These are phyloP conservation scores for Orobanche coerulescens DNA, from an alignment of 257 asterid species.

Conservation along the genomic window DNA sequence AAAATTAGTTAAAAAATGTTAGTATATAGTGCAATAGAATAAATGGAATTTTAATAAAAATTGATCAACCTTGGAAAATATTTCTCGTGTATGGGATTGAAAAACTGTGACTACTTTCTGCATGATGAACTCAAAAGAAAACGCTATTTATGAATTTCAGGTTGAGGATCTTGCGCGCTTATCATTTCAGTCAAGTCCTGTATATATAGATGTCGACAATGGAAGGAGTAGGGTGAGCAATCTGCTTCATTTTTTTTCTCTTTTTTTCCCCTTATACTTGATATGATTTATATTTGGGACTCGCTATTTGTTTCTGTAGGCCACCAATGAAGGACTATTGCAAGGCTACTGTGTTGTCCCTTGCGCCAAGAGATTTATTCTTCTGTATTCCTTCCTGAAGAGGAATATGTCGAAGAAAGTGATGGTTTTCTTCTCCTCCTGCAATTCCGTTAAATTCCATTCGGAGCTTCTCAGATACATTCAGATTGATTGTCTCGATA, in stretches of 20 bases:
- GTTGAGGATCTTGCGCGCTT: conserved; percentile 94
- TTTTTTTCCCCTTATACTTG: background rate
- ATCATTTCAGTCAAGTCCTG: conserved; percentile 67
- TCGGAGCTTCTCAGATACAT: conserved; percentile 72
- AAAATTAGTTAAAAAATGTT: no score
- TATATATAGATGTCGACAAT: conserved; percentile 75
- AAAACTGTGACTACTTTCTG: background rate
- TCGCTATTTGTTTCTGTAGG: conserved; percentile 36
- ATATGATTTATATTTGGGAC: background rate
- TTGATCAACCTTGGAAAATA: background rate
- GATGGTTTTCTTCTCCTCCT: conserved; percentile 97
- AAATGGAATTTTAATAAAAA: no score
- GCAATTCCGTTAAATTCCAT: conserved; percentile 86
- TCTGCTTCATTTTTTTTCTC: background rate
- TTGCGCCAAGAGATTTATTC: conserved; percentile 69
- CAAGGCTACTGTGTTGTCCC: conserved; percentile 94
- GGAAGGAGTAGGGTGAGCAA: conserved; percentile 73
- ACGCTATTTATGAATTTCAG: conserved; percentile 34
- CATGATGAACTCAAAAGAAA: conserved; percentile 6
- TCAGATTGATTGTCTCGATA: conserved; percentile 66
- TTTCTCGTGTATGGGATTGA: background rate
- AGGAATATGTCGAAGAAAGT: conserved; percentile 82
- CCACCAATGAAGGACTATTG: conserved; percentile 85
- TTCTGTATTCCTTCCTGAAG: conserved; percentile 90
- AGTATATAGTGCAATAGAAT: no score